Percentiles rank a stretch among this genome's conserved stretches.
These are phyloP conservation scores for Camelina neglecta DNA, from an alignment of 345 rosid species.

Conservation along the genomic window DNA sequence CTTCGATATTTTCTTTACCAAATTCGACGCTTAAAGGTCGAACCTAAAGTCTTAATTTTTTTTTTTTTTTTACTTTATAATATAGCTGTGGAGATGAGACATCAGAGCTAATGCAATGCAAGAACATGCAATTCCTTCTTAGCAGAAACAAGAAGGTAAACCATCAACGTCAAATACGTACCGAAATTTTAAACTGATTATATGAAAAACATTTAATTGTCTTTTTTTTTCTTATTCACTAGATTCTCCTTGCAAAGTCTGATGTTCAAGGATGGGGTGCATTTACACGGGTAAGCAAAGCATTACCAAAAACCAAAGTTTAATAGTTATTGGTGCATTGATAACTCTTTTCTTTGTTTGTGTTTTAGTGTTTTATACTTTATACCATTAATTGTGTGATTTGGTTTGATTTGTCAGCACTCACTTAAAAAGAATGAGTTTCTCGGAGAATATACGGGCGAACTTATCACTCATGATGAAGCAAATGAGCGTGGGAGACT, in stretches of 20 bases:
- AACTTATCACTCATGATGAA: slow-evolving; percentile 76
- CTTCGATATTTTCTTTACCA: neutral
- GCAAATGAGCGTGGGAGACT: slow-evolving; percentile 86
- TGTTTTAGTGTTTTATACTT: slow-evolving; percentile 9
- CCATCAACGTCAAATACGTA: slow-evolving; percentile 14
- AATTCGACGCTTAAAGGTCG: neutral
- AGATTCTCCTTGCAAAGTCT: slow-evolving; percentile 82
- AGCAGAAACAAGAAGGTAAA: slow-evolving; percentile 82
- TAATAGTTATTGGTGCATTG: neutral
- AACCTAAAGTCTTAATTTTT: neutral
- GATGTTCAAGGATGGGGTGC: slow-evolving; percentile 98
- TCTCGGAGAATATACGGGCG: slow-evolving; percentile 97
- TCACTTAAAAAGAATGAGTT: slow-evolving; percentile 77
- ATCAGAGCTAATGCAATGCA: slow-evolving; percentile 78
- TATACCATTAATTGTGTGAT: slow-evolving; percentile 1
- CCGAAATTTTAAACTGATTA: neutral
- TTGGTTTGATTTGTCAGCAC: slow-evolving; percentile 52
- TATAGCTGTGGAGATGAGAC: slow-evolving; percentile 86
- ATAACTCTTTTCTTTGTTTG: neutral
- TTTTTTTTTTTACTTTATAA: neutral
- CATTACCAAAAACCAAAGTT: neutral
- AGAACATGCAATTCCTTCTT: slow-evolving; percentile 84
- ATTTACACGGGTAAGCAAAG: slow-evolving; percentile 64
- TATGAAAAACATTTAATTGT: neutral
- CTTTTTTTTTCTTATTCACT: slow-evolving; percentile 28